A percentile compares a stretch with the other conserved stretches of the same genome.
Conservation (phyloP, 106 monocot genomes). For the Triglochin maritima region DNA sequence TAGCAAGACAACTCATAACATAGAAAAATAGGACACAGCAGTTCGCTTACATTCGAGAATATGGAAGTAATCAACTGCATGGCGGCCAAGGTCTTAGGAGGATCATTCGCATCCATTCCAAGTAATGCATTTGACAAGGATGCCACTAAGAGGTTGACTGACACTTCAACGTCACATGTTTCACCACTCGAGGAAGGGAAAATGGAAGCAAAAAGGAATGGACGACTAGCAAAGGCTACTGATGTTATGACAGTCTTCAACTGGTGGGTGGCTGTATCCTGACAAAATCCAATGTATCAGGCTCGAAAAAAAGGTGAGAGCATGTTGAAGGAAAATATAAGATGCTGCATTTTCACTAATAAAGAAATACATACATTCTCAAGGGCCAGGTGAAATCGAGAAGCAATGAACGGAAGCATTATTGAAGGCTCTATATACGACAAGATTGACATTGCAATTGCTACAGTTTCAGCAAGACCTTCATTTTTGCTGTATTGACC, state of each 20-base stretch:
- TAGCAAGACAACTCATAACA: neutral
- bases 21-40: neutral
- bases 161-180: conserved; percentile 16
- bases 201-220: conserved; percentile 56
- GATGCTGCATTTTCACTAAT: neutral
- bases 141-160: conserved; percentile 42
- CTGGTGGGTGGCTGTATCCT: conserved; percentile 98
- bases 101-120: conserved; percentile 99
- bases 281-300: conserved; percentile 6
- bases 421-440: conserved; percentile 90
- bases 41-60: conserved; percentile 82
- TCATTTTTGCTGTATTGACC: conserved; percentile 98
- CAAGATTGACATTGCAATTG: conserved; percentile 75
- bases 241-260: conserved; percentile 91
- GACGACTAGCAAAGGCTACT: conserved; percentile 73
- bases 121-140: conserved; percentile 90
- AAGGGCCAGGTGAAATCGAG: conserved; percentile 67
- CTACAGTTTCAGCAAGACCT: conserved; percentile 86
- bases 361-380: neutral
- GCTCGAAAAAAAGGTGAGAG: neutral
- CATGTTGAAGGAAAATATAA: neutral
- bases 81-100: conserved; percentile 93
- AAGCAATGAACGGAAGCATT: conserved; percentile 83
- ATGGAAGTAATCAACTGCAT: conserved; percentile 94
- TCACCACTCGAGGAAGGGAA: conserved; percentile 22